Evolutionary conservation across 108 stramenopile genomes (phyloP).

Genomic region (Pseudonitzschia delicatissima): DNA sequence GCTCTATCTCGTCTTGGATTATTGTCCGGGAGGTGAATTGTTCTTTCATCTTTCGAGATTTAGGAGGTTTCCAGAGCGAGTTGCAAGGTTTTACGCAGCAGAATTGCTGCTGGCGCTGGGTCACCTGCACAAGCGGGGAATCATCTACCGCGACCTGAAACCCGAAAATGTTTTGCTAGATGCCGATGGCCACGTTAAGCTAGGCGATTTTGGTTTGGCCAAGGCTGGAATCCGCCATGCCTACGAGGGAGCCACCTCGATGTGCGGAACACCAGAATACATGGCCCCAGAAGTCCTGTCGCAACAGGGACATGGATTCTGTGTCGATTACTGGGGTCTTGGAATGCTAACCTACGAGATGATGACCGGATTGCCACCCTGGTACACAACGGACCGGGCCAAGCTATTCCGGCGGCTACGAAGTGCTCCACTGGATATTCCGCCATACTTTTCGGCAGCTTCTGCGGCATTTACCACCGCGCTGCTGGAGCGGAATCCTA

Average conservation of each 20-base stretch:
- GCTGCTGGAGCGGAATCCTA: constrained; percentile 76
- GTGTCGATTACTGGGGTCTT: constrained; percentile 94
- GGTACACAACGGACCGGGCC: constrained; percentile 95
- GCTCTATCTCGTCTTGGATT: constrained; percentile 93
- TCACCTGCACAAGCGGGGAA: constrained; percentile 81
- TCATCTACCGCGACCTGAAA: constrained; percentile 89
- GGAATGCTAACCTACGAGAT: constrained; percentile 96
- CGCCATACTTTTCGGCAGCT: constrained; percentile 60
- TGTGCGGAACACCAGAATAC: constrained; percentile 99
- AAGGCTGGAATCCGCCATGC: constrained; percentile 82
- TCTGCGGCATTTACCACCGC: constrained; percentile 63
- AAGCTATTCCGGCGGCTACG: constrained; percentile 91
- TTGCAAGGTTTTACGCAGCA: constrained; percentile 91
- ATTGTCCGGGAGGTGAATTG: constrained; percentile 96
- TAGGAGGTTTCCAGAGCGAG: constrained; percentile 89
- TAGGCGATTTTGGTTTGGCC: constrained; percentile 90
- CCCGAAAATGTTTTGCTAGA: constrained; percentile 90
- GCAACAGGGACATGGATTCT: constrained; percentile 82
- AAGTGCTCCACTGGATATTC: constrained; percentile 79
- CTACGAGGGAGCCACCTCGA: constrained; percentile 84
- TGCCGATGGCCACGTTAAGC: constrained; percentile 89
- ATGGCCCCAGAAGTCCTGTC: constrained; percentile 95
- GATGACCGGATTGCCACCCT: constrained; percentile 97
- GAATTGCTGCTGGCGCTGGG: constrained; percentile 89
- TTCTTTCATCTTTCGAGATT: constrained; percentile 95